Evolutionary conservation across 306 rosid species (phyloP).

Genomic region (Ormosia semicastrata): DNA sequence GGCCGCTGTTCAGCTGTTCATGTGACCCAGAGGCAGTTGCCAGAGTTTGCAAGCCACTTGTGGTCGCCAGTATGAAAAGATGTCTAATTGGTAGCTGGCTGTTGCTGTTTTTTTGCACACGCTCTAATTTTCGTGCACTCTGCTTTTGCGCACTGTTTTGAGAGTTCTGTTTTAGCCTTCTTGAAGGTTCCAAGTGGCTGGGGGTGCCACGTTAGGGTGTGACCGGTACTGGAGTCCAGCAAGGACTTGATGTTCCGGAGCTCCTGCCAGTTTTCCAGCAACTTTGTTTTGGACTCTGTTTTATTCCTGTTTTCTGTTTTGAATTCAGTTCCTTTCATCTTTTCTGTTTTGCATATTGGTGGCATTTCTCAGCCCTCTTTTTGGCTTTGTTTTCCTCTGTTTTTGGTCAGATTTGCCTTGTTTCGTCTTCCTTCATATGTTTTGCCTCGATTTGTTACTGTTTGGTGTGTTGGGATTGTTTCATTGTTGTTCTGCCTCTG

Average conservation of each 20-base stretch:
- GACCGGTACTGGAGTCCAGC: background rate
- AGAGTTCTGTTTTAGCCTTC: background rate
- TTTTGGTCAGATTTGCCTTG: background rate
- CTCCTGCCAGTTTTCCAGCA: background rate
- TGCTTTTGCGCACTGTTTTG: background rate
- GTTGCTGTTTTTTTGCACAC: background rate
- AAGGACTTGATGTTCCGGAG: background rate
- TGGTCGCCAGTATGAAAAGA: too few relatives aligned
- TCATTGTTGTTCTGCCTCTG: background rate
- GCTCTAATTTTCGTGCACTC: background rate
- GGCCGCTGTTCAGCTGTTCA: background rate
- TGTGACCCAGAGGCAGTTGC: background rate
- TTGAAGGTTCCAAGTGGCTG: background rate
- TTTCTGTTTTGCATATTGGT: background rate
- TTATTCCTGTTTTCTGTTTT: background rate
- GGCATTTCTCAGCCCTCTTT: background rate
- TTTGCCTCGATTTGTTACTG: background rate
- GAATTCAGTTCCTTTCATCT: background rate
- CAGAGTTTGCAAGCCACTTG: background rate
- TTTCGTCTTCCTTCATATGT: background rate
- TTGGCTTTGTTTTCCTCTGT: background rate
- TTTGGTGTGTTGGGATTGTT: background rate
- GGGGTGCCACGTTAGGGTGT: background rate
- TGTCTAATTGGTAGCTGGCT: background rate
- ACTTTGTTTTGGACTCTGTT: background rate